Percentiles rank a stretch among this genome's conserved stretches.
Conservation (phyloP, 164 flowering plant genomes). For the Akebia trifoliata region DNA sequence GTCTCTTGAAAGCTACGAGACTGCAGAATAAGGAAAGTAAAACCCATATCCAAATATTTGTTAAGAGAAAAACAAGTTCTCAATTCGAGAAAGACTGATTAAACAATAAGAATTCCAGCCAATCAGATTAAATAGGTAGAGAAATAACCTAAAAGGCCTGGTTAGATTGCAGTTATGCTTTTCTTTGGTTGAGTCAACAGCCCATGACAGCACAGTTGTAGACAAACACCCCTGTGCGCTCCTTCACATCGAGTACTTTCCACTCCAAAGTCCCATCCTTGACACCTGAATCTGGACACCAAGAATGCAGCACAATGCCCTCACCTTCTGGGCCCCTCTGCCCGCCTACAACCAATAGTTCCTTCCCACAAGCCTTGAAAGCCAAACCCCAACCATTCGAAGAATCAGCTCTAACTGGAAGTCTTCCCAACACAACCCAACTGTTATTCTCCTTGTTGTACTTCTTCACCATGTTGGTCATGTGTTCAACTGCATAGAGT, state of each 20-base stretch:
- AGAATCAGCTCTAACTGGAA: slow-evolving; percentile 56
- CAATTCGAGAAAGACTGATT: slow-evolving; percentile 2
- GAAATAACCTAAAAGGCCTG: slow-evolving; percentile 18
- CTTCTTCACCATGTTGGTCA: slow-evolving; percentile 50
- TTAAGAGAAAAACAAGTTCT: slow-evolving; percentile 6
- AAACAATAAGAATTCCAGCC: slow-evolving; percentile 1
- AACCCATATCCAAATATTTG: slow-evolving; percentile 4
- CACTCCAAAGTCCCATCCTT: slow-evolving; percentile 40
- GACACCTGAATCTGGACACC: slow-evolving; percentile 50
- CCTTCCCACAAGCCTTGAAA: slow-evolving; percentile 56
- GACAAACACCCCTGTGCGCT: slow-evolving; percentile 56
- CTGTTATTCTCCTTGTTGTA: slow-evolving; percentile 51
- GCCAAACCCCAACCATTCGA: slow-evolving; percentile 78
- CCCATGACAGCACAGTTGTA: slow-evolving; percentile 77
- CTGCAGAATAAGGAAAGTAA: slow-evolving; percentile 14
- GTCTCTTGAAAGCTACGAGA: slow-evolving; percentile 8
- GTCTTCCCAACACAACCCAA: slow-evolving; percentile 55
- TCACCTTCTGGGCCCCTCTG: slow-evolving; percentile 61
- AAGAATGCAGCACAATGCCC: slow-evolving; percentile 47
- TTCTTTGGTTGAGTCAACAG: slow-evolving; percentile 27
- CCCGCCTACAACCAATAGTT: slow-evolving; percentile 62
- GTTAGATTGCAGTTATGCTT: slow-evolving; percentile 12
- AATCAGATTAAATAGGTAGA: too few relatives aligned
- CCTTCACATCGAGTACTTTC: slow-evolving; percentile 51
- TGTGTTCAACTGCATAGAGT: slow-evolving; percentile 52